phyloP scores from a whole-genome alignment of 768 basidiomycete genomes.

The Boletus subcaerulescens region DNA sequence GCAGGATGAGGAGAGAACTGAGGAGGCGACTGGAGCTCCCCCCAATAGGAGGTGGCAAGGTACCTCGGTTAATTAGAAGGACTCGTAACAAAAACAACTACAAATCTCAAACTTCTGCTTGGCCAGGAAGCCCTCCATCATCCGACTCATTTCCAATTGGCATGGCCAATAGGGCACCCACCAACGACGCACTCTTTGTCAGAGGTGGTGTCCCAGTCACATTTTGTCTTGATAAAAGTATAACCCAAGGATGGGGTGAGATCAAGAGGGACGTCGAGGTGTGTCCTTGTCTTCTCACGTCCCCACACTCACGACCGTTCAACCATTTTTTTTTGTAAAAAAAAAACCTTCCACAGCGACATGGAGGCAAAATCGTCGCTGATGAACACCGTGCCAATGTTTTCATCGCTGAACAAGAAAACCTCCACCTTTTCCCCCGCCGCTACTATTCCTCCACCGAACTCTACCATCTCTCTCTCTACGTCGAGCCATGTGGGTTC shows the following conservation, averaged over 20 bases:
- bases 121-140: too few relatives aligned
- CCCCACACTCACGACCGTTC: too few relatives aligned
- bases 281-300: background rate
- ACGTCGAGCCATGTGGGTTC: slow-evolving; percentile 27
- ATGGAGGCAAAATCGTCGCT: slow-evolving; percentile 18
- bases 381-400: slow-evolving; percentile 22
- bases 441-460: slow-evolving; percentile 25
- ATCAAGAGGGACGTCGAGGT: slow-evolving; percentile 25
- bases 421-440: slow-evolving; percentile 22
- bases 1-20: too few relatives aligned
- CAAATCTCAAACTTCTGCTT: too few relatives aligned
- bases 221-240: slow-evolving; percentile 28
- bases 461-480: slow-evolving; percentile 14
- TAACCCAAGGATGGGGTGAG: slow-evolving; percentile 18
- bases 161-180: too few relatives aligned
- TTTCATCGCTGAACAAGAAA: slow-evolving; percentile 27
- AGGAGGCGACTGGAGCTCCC: too few relatives aligned
- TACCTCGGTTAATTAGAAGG: too few relatives aligned
- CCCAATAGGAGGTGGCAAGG: too few relatives aligned
- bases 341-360: slow-evolving; percentile 5
- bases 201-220: slow-evolving; percentile 20
- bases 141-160: too few relatives aligned
- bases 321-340: too few relatives aligned
- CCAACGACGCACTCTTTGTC: slow-evolving; percentile 18
- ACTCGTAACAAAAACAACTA: too few relatives aligned